Conservation (phyloP, 2,329 filamentous ascomycete species). For the Lachnellula occidentalis region DNA sequence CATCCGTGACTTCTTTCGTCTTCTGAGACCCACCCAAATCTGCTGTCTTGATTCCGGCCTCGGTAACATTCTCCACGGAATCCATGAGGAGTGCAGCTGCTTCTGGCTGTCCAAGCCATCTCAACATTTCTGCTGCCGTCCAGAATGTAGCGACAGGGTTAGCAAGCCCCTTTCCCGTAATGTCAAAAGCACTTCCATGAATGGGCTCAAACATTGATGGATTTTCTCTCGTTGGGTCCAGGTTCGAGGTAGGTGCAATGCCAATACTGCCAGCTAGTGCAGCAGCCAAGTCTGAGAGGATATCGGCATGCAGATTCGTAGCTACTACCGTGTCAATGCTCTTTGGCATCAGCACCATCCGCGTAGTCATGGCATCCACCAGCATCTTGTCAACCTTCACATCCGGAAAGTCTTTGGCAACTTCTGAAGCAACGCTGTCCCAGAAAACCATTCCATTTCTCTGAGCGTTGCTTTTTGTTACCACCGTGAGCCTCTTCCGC, state of each 20-base stretch:
- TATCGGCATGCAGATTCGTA: slow-evolving; percentile 59
- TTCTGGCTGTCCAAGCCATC: slow-evolving; percentile 50
- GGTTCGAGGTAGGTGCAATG: slow-evolving; percentile 64
- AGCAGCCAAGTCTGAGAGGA: slow-evolving; percentile 65
- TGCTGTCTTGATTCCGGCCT: slow-evolving; percentile 44
- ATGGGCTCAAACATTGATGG: slow-evolving; percentile 58
- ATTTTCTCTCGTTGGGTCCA: slow-evolving; percentile 53
- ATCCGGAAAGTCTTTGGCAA: slow-evolving; percentile 53
- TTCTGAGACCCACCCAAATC: slow-evolving; percentile 44
- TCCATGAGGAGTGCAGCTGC: slow-evolving; percentile 45
- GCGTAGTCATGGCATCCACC: slow-evolving; percentile 32
- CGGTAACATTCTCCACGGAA: slow-evolving; percentile 48
- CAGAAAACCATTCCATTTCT: slow-evolving; percentile 63
- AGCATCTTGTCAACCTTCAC: slow-evolving; percentile 50
- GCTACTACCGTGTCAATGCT: slow-evolving; percentile 58
- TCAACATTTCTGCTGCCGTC: slow-evolving; percentile 52
- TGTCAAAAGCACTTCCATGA: slow-evolving; percentile 54
- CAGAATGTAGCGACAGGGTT: slow-evolving; percentile 56
- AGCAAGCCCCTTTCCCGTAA: slow-evolving; percentile 49
- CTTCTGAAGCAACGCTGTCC: slow-evolving; percentile 54
- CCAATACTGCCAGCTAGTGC: slow-evolving; percentile 66
- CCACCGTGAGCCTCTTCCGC: slow-evolving; percentile 54
- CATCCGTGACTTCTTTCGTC: slow-evolving; percentile 23
- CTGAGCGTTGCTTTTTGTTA: slow-evolving; percentile 62
- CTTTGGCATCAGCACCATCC: slow-evolving; percentile 55